Evolutionary conservation across 768 basidiomycete species (phyloP).

Genomic region (Kwoniella europaea): DNA sequence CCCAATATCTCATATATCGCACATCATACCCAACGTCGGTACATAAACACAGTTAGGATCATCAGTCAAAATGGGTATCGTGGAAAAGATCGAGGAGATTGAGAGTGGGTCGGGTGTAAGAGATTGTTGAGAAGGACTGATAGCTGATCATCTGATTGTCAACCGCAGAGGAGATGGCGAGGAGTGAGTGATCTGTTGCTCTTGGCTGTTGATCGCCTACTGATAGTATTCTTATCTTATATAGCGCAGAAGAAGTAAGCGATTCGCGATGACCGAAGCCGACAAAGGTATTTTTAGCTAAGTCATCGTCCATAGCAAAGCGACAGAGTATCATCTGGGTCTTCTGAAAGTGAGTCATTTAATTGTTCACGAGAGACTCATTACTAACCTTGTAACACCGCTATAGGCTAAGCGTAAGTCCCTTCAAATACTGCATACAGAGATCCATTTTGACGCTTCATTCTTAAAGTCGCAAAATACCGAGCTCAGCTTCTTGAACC

Average conservation of each 20-base stretch:
- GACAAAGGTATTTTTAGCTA: conserved; percentile 17
- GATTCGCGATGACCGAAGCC: conserved; percentile 3
- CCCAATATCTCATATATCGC: too few species aligned
- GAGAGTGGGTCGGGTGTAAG: conserved; percentile 70
- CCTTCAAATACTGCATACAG: not conserved
- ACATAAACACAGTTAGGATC: not conserved
- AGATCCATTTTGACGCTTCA: not conserved
- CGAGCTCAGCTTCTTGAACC: conserved; percentile 95
- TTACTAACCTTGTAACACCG: too few species aligned
- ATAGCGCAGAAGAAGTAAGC: conserved; percentile 93
- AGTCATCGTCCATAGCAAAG: conserved; percentile 54
- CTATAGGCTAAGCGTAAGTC: conserved; percentile 44
- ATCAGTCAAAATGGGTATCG: conserved; percentile 76
- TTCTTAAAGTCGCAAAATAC: conserved; percentile 69
- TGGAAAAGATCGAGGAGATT: conserved; percentile 98
- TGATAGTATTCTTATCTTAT: too few species aligned
- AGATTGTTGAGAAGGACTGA: not conserved
- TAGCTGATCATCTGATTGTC: not conserved
- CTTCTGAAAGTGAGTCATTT: conserved; percentile 39
- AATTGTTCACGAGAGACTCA: too few species aligned
- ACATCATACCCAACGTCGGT: not conserved
- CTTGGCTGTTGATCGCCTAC: not conserved
- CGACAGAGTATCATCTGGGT: conserved; percentile 92
- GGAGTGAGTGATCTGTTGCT: conserved; percentile 67
- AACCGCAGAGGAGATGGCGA: conserved; percentile 89